Base-by-base conservation (phyloP, 2,329 filamentous ascomycete species). In the Stagonosporopsis tanaceti region DNA sequence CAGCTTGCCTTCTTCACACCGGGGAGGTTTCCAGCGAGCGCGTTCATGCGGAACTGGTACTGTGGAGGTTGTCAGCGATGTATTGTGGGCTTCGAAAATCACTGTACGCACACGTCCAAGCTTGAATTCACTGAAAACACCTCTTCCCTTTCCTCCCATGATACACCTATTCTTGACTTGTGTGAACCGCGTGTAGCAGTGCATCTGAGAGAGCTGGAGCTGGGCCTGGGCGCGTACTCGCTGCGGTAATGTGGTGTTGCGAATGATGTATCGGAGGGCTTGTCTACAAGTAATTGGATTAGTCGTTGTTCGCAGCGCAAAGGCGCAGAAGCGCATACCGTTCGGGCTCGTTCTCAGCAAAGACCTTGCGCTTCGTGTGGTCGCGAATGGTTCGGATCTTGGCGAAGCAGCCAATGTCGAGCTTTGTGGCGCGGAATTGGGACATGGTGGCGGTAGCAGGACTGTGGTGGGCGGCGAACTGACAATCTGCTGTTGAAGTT, bases 1-100 rank as follows among this genome's bases (percentile, higher is more conserved):
- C 95, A 99, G 79, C 91, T 96, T 47, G 95, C 95, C 83, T 96
- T 96, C 84, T 89, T 92, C 53, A 99, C 95, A 69, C 95, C 95
- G 0, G 95, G 94, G 50, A 99, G 76, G 60, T 92, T 87, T 47
- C 95, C 95, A 30, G 85, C 89, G 62, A 97, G 80, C 17, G 95
- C 95, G 77, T 97, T 89, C 79, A 95, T 82, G 76, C 95, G 87
- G 82, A 99, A 99, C 81, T 94, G 92, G 78, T 85, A 99, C 94
- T 98, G 57, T 12, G n/a, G 14, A 20, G 32, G 15, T 12, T n/a
- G 50, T 70, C 62, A 66, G 70, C 55, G 39, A 15, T 28, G 15
- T 3, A 20, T 24, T 9, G 22, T 4, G 11, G 24, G n/a, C 6
- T 4, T 4, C 8, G 1, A 7, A 12, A 8, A 12, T 14, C 7